Evolutionary conservation across 306 rosid species (phyloP), one percentile per base, ranked within the genome.

Genomic region (Amphicarpaea edgeworthii): DNA sequence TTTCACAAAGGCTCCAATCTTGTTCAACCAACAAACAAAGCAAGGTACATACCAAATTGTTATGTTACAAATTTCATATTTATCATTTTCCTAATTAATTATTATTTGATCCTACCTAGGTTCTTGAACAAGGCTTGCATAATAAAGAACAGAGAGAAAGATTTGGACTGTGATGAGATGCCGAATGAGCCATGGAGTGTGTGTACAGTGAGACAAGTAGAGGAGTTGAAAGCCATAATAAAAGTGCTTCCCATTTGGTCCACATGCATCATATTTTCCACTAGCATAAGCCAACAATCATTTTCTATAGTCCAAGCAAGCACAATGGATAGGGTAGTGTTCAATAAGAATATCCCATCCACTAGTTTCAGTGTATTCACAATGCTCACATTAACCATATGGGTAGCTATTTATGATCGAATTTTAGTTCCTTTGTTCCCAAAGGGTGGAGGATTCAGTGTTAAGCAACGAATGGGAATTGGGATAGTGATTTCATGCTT

Each of bases 181-280:
- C 74, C 91, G 21, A 58, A 10, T 40, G 86, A 88, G 0, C 90
- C 88, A 49, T 86, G 91, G 95, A 84, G 82, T 20, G 15, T 88
- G 42, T 83, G 95, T 72, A 91, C 97, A 26, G 84, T 90, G 10
- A 87, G 85, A 69, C 89, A 90, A 87, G 96, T 94, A 46, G 96
- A 94, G 74, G 95, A 91, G 70, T 80, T 94, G 2, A 94, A 94
- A 79, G 89, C 82, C 20, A 53, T 94, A 3, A 60, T 91, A 70
- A 92, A 80, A 72, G 87, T 94, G 38, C 76, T 91, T 38, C 97
- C 96, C 0, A 82, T 94, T 40, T 94, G 97, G 97, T 90, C 97
- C 14, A 69, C 91, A 0, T 85, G 90, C 65, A 85, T 94, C 58
- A 26, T 77, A 6, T n/a, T 88, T 57, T 71, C 81, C 0, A 70